Base-by-base conservation (phyloP, 2,329 filamentous ascomycete species). In the Hypoxylon sp. region DNA sequence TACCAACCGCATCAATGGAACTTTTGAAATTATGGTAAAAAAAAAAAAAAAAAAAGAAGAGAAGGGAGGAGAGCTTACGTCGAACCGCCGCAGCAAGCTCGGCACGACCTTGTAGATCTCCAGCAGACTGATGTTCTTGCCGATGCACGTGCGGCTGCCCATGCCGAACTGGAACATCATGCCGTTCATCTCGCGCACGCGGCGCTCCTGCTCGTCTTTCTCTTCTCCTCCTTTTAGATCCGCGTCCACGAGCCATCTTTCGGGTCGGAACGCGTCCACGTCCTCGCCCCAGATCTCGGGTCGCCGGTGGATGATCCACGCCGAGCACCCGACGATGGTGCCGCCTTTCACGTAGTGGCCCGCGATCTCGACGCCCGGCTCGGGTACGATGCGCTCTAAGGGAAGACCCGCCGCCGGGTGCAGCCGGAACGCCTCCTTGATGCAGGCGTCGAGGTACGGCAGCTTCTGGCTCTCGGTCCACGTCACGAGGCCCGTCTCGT, bases 381-480 rank as follows among this genome's bases (percentile, higher is more conserved):
- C 77, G 0, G 91, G 91, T 0, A 92, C 89, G 47, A 94, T 81
- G 62, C 92, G 85, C 76, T 94, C 91, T 44, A 94, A 81, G 0
- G 89, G 87, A 4, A 94, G 79, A 0, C 91, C 91, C 0, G 89
- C 84, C 0, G 91, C 90, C 0, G 92, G 91, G 74, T 94, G 90
- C 69, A 93, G 74, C 11, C 91, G 86, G 79, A 94, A 91, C 4
- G 89, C 86, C 75, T 95, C 92, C 72, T 94, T 91, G 70, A 94
- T 84, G 57, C 88, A 89, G 3, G 91, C 91, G 71, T 93, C 90
- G 5, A 95, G 85, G 74, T 94, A 95, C 0, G 87, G 86, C 1
- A 95, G 82, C 56, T 85, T 85, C 74, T 92, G 89, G 50, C 83
- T 84, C 76, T 93, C 89, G 34, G 85, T 74, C 86, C 89, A 92